These are phyloP conservation scores for Arthonia radiata DNA, from an alignment of 495 filamentous ascomycete genomes.

Conservation along the genomic window DNA sequence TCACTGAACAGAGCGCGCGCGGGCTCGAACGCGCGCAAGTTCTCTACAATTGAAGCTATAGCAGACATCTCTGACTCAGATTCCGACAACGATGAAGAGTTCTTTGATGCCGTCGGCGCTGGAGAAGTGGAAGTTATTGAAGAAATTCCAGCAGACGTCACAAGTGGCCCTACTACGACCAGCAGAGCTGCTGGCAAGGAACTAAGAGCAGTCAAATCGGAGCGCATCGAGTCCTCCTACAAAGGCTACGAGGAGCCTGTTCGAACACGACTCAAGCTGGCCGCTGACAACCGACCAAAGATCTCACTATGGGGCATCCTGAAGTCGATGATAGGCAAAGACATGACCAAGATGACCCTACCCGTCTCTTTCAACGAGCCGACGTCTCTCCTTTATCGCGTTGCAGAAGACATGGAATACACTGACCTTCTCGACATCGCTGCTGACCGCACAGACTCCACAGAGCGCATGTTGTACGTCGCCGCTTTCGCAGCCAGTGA, in stretches of 20 bases:
- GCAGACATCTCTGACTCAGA: constrained; percentile 48
- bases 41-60: constrained; percentile 34
- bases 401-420: constrained; percentile 95
- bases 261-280: constrained; percentile 57
- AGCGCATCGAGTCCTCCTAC: constrained; percentile 51
- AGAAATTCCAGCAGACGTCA: constrained; percentile 21
- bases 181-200: constrained; percentile 17
- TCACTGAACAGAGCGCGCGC: constrained; percentile 1
- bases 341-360: constrained; percentile 99
- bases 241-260: constrained; percentile 76
- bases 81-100: constrained; percentile 71
- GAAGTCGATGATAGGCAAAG: constrained; percentile 99
- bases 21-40: constrained; percentile 17
- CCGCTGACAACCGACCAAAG: constrained; percentile 76
- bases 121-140: constrained; percentile 64
- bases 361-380: constrained; percentile 98
- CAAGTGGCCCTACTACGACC: constrained; percentile 13
- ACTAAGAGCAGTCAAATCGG: constrained; percentile 22
- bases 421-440: constrained; percentile 78
- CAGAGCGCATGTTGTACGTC: constrained; percentile 88
- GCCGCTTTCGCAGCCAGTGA: constrained; percentile 87
- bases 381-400: constrained; percentile 85
- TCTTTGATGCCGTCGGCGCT: constrained; percentile 90
- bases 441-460: constrained; percentile 60
- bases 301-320: constrained; percentile 90